Evolutionary conservation across 495 filamentous ascomycete genomes (phyloP).

Genomic region (Neurospora discreta): DNA sequence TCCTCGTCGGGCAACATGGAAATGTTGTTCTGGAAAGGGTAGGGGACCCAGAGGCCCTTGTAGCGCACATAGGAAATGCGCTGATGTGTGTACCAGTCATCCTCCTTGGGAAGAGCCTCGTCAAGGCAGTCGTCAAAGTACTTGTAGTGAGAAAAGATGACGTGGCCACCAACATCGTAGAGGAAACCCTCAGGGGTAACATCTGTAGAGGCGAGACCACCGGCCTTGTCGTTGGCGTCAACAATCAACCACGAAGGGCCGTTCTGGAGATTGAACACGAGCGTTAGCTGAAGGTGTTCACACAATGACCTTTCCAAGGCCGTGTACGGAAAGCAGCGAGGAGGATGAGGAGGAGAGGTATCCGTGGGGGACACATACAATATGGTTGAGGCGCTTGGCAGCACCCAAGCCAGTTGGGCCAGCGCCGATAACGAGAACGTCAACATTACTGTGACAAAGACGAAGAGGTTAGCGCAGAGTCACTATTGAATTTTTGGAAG

Average conservation of each 20-base stretch:
- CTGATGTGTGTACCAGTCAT: conserved; percentile 96
- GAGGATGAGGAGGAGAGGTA: conserved; percentile 10
- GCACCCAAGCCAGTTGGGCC: conserved; percentile 94
- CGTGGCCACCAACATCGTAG: conserved; percentile 98
- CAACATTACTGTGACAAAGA: conserved; percentile 56
- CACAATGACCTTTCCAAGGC: background rate
- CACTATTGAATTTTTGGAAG: background rate
- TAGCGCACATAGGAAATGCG: conserved; percentile 98
- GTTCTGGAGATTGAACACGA: conserved; percentile 39
- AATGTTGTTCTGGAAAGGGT: conserved; percentile 99
- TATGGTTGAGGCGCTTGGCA: conserved; percentile 93
- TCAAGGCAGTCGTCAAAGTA: conserved; percentile 99
- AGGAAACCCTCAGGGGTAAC: conserved; percentile 94
- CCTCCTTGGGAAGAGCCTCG: conserved; percentile 84
- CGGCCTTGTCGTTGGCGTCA: conserved; percentile 85
- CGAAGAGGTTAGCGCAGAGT: conserved; percentile 9
- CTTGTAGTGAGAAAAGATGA: conserved; percentile 99
- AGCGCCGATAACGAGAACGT: conserved; percentile 96
- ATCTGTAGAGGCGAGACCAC: conserved; percentile 94
- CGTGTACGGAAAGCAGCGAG: background rate
- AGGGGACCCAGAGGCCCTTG: conserved; percentile 92
- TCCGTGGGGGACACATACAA: conserved; percentile 46
- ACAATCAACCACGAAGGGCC: conserved; percentile 93
- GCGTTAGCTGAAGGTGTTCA: conserved; percentile 14
- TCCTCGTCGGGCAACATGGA: conserved; percentile 97